phyloP scores from a whole-genome alignment of 2,329 filamentous ascomycete genomes.

The Arthrobotrys megalospora region DNA sequence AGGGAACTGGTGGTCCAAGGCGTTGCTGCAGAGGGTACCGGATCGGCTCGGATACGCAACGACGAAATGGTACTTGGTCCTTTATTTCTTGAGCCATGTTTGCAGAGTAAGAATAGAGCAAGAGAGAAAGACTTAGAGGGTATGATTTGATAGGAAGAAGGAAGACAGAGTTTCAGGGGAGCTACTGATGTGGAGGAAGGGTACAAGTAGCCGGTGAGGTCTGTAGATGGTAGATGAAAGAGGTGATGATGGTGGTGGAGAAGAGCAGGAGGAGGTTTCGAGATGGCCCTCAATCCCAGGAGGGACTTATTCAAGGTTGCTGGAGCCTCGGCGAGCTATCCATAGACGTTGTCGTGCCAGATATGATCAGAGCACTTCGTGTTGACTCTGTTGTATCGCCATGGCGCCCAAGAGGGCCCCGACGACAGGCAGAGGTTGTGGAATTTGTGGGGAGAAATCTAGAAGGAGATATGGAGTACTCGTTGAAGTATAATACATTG shows the following conservation, averaged over 20 bases:
- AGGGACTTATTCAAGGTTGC: neutral
- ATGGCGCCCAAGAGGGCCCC: conserved; percentile 11
- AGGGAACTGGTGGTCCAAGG: conserved; percentile 10
- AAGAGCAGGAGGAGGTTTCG: neutral
- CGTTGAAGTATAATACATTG: neutral
- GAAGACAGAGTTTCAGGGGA: neutral
- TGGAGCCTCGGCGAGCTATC: neutral
- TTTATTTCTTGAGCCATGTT: conserved; percentile 25
- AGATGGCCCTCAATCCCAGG: neutral
- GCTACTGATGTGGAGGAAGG: neutral
- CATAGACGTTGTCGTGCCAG: neutral
- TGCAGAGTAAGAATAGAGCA: neutral
- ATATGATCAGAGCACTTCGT: neutral
- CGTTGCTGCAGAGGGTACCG: conserved; percentile 31
- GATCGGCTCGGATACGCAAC: conserved; percentile 39
- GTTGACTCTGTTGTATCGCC: conserved; percentile 12
- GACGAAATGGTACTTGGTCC: conserved; percentile 8
- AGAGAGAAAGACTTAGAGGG: neutral
- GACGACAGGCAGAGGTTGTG: no score
- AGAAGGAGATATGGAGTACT: neutral
- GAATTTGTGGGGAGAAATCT: no score
- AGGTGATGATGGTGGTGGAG: neutral
- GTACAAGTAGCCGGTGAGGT: neutral
- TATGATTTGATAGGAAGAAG: neutral
- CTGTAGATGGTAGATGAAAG: conserved; percentile 2